Base-by-base conservation (phyloP, 805 yeast genomes). In the Debaryomyces prosopidis region DNA sequence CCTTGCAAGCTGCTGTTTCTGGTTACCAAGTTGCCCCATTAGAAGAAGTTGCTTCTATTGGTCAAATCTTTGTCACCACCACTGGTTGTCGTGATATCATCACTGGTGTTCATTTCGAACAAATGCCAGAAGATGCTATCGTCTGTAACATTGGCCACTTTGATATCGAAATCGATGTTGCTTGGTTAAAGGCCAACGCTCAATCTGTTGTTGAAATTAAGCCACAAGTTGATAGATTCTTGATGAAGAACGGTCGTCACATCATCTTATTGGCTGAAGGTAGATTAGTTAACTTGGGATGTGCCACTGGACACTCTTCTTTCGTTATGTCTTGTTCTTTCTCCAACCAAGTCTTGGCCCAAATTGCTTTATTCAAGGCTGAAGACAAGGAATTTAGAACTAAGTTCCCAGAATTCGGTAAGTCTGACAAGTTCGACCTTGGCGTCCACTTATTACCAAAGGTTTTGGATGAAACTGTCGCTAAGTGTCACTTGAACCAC, bases 91-190 rank as follows among this genome's bases (percentile, higher is more conserved):
- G 98, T 79, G 99, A 92, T 75, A 92, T 92, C 73, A 90, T 92
- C 79, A 85, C 87, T 58, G 87, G 88, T 66, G 79, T 77, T 62
- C 96, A 91, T 80, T 92, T 92, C 73, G 77, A 77, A 60, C 76
- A 73, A 62, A 94, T 92, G 99, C 97, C 97, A 76, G 96, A 92
- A 77, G 99, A 92, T 71, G 98, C 99, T 63, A 94, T 92, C 72
- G 99, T 92, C 55, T 94, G 97, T 80, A 92, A 92, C 95, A 92
- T 92, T 77, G 99, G 99, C 74, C 99, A 92, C 80, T 92, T 92
- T 63, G 99, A 92, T 77, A 89, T 94, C 67, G 99, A 92, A 82
- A 94, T 92, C 63, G 99, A 92, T 75, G 98, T 92, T 63, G 98
- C 98, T 68, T 91, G 97, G 97, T 81, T 92, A 74, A 90, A 90